Evolutionary conservation across 352 stramenopile species (phyloP), one percentile per base, ranked within the genome.

Genomic region (Globisporangium paddicum): DNA sequence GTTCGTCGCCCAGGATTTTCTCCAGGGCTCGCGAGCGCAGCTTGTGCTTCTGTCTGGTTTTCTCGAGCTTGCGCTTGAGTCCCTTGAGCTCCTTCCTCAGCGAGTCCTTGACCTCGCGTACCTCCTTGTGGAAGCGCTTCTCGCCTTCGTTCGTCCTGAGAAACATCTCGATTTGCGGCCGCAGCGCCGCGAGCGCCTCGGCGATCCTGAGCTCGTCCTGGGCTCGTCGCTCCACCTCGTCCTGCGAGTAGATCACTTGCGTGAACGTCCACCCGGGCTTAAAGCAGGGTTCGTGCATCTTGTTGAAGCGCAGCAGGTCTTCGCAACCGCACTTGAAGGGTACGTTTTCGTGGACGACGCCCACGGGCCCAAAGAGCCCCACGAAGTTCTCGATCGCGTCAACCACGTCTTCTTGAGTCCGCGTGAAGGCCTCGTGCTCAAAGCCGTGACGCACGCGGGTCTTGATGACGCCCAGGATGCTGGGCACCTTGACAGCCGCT

Each of bases 281-380:
- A 19, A 71, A 82, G 42, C 80, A 92, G 19, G 79, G 78, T 28
- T 77, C 77, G 56, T 92, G 82, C 66, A 79, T 75, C 64, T 89
- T 92, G 46, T 83, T 68, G 49, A 75, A 82, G 11, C 71, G 76
- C 32, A 90, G 57, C 26, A 90, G 55, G 2, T 85, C 75, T 30
- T 89, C 79, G 56, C 82, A 93, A 10, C 71, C 78, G 44, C 82
- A 93, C 19, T 81, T 77, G 69, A 93, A 85, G n/a, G 80, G 82
- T 5, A 90, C 73, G 19, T 74, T 68, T 18, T 78, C 68, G 42
- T 90, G 79, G 13, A 37, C 64, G 5, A 89, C 49, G 1, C 82
- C 82, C n/a, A 90, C 62, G 0, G 78, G 80, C 0, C 82, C 80
- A 21, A 84, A 93, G 3, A 74, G 59, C 13, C 82, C 80, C 11